Base-by-base conservation (phyloP, 2,329 filamentous ascomycete species). In the Gaeumannomyces tritici region DNA sequence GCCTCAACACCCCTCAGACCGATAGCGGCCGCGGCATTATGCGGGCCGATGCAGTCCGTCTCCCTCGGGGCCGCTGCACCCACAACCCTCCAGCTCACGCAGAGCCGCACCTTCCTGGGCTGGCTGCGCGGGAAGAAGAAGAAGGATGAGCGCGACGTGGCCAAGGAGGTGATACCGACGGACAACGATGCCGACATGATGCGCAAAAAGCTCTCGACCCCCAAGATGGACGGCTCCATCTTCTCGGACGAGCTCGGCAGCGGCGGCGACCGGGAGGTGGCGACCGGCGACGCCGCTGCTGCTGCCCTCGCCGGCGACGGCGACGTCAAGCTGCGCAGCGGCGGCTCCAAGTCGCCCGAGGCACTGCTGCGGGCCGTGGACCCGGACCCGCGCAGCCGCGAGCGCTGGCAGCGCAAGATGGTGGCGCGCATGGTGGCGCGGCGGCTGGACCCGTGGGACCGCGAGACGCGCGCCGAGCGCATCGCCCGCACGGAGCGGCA, bases 371-470 rank as follows among this genome's bases (percentile, higher is more conserved):
- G 83, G 63, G 83, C 83, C 31, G 76, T 91, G 58, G 89, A 96
- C 73, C 95, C 95, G 6, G 84, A 89, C 67, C 92, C 93, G 21
- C 76, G 81, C 57, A 81, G 81, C 63, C 85, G 92, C 63, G 79
- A 86, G 62, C 83, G 87, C 63, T 96, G 90, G 86, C 87, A 96
- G 77, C 83, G 90, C 69, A 91, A 89, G 75, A 91, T 93, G 82
- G 84, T 96, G 55, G 89, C 93, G 62, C 85, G 89, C 67, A 84
- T 89, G 73, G 81, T 97, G 59, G 83, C 82, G 61, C 83, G 83
- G 65, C 80, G 88, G 59, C 88, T 89, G 11, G 81, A 89, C 56
- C 74, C 93, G 61, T 82, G 65, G 51, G 78, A 76, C 62, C 64
- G 67, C 15, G 70, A 81, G 67, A 78, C 85, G 24, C 84, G 84